Evolutionary conservation across 2,329 filamentous ascomycete species (phyloP).

Genomic region (Aspergillus pseudonomiae): DNA sequence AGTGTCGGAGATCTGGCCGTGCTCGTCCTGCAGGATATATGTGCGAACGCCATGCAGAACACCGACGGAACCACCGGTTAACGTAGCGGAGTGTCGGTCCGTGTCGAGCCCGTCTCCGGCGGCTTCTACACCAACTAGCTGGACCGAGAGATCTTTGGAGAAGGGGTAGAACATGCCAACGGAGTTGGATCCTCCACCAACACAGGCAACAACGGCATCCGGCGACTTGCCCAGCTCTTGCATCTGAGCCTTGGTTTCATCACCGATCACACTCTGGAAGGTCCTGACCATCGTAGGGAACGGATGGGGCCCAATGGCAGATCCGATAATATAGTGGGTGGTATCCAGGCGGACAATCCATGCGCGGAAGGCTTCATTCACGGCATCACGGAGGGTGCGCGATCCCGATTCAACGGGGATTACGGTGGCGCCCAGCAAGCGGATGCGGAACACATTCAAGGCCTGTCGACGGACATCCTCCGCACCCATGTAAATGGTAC

Average conservation of each 20-base stretch:
- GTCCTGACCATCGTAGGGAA: constrained; percentile 97
- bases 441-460: constrained; percentile 95
- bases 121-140: constrained; percentile 90
- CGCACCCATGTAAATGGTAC: constrained; percentile 94
- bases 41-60: constrained; percentile 94
- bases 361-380: constrained; percentile 88
- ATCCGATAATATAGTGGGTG: constrained; percentile 95
- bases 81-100: constrained; percentile 76
- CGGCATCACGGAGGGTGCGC: constrained; percentile 76
- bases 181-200: constrained; percentile 90
- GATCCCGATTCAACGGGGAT: constrained; percentile 85
- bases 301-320: constrained; percentile 91
- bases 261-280: constrained; percentile 92
- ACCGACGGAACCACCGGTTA: constrained; percentile 81
- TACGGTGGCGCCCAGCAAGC: constrained; percentile 85
- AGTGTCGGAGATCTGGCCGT: constrained; percentile 88
- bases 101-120: constrained; percentile 87
- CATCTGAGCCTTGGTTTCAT: constrained; percentile 92
- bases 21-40: constrained; percentile 84
- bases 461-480: constrained; percentile 93
- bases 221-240: constrained; percentile 80
- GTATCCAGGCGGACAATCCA: constrained; percentile 89
- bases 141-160: constrained; percentile 75
- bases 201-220: constrained; percentile 96
- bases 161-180: constrained; percentile 98